phyloP scores from a whole-genome alignment of 2,329 filamentous ascomycete species.

The Neofusicoccum cordaticola region DNA sequence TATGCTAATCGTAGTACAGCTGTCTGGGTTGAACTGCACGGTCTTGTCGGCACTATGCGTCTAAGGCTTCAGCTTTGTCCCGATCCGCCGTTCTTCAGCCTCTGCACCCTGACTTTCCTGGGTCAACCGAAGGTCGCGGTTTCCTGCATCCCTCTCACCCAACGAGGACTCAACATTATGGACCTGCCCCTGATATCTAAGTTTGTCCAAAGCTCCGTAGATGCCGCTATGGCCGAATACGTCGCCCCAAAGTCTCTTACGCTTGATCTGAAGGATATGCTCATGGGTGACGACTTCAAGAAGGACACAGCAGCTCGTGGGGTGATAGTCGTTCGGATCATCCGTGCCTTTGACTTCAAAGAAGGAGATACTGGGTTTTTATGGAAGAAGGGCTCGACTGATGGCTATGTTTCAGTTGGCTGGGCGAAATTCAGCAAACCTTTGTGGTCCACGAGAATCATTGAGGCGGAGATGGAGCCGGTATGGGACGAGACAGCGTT shows the following conservation, averaged over 20 bases:
- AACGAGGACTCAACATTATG: slow-evolving; percentile 69
- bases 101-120: slow-evolving; percentile 71
- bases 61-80: slow-evolving; percentile 70
- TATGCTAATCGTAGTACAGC: slow-evolving; percentile 30
- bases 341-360: slow-evolving; percentile 67
- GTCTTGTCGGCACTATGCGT: slow-evolving; percentile 68
- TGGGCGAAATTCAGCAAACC: slow-evolving; percentile 77
- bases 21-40: slow-evolving; percentile 73
- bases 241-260: slow-evolving; percentile 74
- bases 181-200: slow-evolving; percentile 71
- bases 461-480: slow-evolving; percentile 64
- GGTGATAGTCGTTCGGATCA: slow-evolving; percentile 64
- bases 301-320: slow-evolving; percentile 67
- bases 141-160: slow-evolving; percentile 67
- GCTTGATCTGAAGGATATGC: slow-evolving; percentile 72
- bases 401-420: slow-evolving; percentile 68
- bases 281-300: slow-evolving; percentile 75
- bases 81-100: slow-evolving; percentile 73
- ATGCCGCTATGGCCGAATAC: slow-evolving; percentile 71
- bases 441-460: slow-evolving; percentile 63
- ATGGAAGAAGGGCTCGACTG: slow-evolving; percentile 59
- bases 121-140: slow-evolving; percentile 71
- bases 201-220: slow-evolving; percentile 71
- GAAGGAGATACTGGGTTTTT: slow-evolving; percentile 65
- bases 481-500: slow-evolving; percentile 69